Evolutionary conservation across 1,284 basidiomycete genomes (phyloP).

Genomic region (Apiotrichum veenhuisii): DNA sequence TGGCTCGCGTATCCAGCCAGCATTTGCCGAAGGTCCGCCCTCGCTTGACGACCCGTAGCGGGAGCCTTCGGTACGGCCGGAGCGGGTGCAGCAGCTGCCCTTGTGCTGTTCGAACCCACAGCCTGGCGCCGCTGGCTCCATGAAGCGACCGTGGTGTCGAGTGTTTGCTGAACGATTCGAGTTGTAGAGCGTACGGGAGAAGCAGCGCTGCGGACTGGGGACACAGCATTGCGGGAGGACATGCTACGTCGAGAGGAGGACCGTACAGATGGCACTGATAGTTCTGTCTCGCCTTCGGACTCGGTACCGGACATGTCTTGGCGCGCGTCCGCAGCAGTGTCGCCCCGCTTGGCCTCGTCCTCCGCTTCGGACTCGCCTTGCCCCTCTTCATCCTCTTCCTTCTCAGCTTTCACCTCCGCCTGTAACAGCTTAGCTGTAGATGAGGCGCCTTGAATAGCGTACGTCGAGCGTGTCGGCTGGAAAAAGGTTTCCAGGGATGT

Average conservation of each 20-base stretch:
- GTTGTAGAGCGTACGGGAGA: not conserved
- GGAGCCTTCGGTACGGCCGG: slow-evolving; percentile 7
- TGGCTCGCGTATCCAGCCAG: slow-evolving; percentile 58
- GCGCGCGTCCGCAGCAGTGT: not conserved
- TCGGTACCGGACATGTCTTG: not conserved
- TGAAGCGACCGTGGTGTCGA: slow-evolving; percentile 26
- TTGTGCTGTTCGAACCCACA: not conserved
- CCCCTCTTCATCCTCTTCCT: slow-evolving; percentile 11
- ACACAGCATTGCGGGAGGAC: not conserved
- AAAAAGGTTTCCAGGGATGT: slow-evolving; percentile 62
- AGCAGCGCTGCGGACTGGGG: not conserved
- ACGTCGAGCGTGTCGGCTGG: slow-evolving; percentile 66
- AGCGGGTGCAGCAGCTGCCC: not conserved
- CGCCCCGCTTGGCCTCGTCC: not conserved
- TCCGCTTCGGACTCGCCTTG: not conserved
- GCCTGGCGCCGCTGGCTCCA: slow-evolving; percentile 22
- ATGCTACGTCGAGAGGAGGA: not conserved
- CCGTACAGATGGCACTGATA: not conserved
- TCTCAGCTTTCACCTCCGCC: not conserved
- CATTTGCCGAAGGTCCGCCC: slow-evolving; percentile 51
- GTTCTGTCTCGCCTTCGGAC: slow-evolving; percentile 13
- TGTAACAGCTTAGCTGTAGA: slow-evolving; percentile 24
- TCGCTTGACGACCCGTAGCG: slow-evolving; percentile 27
- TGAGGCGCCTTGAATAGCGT: slow-evolving; percentile 54
- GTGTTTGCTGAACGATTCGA: slow-evolving; percentile 13